phyloP scores from a whole-genome alignment of 352 stramenopile species.

The Lagenidium giganteum region DNA sequence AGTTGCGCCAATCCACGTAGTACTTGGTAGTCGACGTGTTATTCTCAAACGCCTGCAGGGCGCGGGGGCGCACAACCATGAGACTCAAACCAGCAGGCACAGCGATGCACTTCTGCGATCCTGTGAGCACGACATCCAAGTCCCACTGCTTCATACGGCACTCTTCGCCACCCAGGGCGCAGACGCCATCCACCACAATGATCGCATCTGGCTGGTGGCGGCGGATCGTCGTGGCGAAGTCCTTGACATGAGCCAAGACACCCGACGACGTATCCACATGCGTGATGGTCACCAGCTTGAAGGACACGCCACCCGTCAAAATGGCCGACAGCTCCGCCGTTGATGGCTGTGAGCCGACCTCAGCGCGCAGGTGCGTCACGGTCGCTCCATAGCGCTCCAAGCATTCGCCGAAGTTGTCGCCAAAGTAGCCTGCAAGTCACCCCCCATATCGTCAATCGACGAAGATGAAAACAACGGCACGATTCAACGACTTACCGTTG shows the following conservation, averaged over 20 bases:
- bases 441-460: too few species aligned
- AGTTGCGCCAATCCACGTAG: conserved; percentile 78
- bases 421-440: conserved; percentile 70
- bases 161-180: conserved; percentile 62
- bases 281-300: conserved; percentile 72
- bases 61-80: conserved; percentile 56
- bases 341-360: conserved; percentile 48
- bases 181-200: conserved; percentile 68
- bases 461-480: too few species aligned
- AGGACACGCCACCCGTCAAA: conserved; percentile 29
- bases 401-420: conserved; percentile 65
- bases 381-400: conserved; percentile 66
- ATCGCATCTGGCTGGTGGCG: conserved; percentile 53
- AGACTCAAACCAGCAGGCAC: conserved; percentile 66
- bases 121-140: conserved; percentile 71
- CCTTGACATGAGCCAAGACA: conserved; percentile 54
- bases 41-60: conserved; percentile 57
- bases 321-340: conserved; percentile 36
- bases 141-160: conserved; percentile 81
- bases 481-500: too few species aligned
- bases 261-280: conserved; percentile 77
- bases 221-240: conserved; percentile 48
- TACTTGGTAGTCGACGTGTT: conserved; percentile 53
- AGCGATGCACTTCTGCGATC: conserved; percentile 74
- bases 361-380: conserved; percentile 46